Base-by-base conservation (phyloP, 2,329 filamentous ascomycete species). In the Pleoardoris graminearum region DNA sequence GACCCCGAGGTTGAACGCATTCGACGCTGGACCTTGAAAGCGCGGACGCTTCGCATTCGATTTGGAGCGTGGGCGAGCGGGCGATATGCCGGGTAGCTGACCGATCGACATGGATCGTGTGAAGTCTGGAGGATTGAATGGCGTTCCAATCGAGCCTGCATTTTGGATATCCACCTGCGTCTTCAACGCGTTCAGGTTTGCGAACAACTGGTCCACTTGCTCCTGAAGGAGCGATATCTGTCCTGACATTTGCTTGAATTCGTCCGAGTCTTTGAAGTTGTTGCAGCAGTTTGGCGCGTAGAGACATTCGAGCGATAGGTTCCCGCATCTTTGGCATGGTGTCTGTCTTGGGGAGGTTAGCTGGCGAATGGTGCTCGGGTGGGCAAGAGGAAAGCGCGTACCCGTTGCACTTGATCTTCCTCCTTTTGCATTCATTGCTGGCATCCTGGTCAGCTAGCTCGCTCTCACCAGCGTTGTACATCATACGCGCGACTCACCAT, bases 221-320 rank as follows among this genome's bases (percentile, higher is more conserved):
- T 93, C 87, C 71, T 97, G 91, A 21, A 97, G 81, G 7, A 82
- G 81, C 10, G 79, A 77, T 53, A 97, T 84, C 60, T 94, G 88
- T 29, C 82, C 79, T 49, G 85, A 84, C 85, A 97, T 91, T 32
- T 86, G 82, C 67, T 86, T 89, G 79, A 91, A 97, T 71, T 97
- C 92, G 8, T 95, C 90, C 41, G 91, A 91, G 66, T 97, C 92
- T 73, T 93, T 94, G 80, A 96, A 91, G 72, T 84, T 91, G 77
- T 85, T 92, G 71, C 84, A 86, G 76, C 85, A 87, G 65, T 87
- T 87, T 4, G 84, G 83, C 54, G 84, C 82, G 75, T 87, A 87
- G 53, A 84, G 74, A 66, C 82, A 87, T 66, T 86, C 83, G 53
- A 87, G 77, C 52, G 78, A 80, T 50, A 87, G 76, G 69, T 86